Base-by-base conservation (phyloP, 345 rosid genomes). In the Balakata baccata region DNA sequence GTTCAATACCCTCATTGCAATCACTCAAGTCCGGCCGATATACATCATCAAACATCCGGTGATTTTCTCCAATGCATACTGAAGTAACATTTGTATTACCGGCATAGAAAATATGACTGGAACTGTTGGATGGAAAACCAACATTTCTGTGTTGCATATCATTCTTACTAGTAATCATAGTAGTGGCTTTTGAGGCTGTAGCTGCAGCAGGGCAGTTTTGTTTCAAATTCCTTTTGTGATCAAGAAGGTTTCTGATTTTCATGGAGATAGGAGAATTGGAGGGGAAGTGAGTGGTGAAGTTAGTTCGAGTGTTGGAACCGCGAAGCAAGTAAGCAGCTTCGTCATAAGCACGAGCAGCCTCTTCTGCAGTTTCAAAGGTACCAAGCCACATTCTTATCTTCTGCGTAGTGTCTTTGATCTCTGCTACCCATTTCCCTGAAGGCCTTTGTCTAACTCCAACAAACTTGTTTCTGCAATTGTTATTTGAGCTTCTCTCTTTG, bases 341-440 rank as follows among this genome's bases (percentile, higher is more conserved):
- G 58, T 91, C 98, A 37, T 93, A 93, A 18, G 97, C 97, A 45
- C 85, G 85, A 3, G 98, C 98, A 41, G 98, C 98, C 73, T 91
- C 95, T 71, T 89, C 95, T 1, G 93, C 94, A 0, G 94, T 85
- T 56, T 90, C 84, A 12, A 91, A 93, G 3, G 97, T 93, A 45
- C 97, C 98, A 0, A 93, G 89, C 97, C 97, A 93, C 98, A 93
- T 89, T 47, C 98, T 87, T 65, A 91, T 93, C 89, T 89, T 88
- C 69, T 87, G 92, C 4, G 91, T 86, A 0, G 97, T 89, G 88
- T 89, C 92, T 82, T 93, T 93, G 87, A 93, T 93, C 83, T 93
- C 98, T 14, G 97, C 97, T 5, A 91, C 93, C 98, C 98, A 93
- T 80, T 91, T 93, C 5, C 97, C 95, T 0, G 98, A 89, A 1